phyloP scores from a whole-genome alignment of 2,329 filamentous ascomycete genomes.

The Aphanoascus verrucosus region DNA sequence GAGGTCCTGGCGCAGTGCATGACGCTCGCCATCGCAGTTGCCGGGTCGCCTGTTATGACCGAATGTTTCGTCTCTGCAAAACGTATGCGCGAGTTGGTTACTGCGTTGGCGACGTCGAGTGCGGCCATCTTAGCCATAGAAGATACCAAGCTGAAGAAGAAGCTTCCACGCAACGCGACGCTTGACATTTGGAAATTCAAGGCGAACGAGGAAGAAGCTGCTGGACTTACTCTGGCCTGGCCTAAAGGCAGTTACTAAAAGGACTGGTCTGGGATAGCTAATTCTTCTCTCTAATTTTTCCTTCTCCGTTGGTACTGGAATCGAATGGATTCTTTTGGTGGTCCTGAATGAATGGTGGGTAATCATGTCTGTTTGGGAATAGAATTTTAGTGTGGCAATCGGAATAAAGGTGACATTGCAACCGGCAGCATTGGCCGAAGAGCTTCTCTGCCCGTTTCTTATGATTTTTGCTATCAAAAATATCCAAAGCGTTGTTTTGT shows the following conservation, averaged over 20 bases:
- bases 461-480: neutral
- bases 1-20: conserved; percentile 74
- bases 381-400: neutral
- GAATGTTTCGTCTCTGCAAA: conserved; percentile 52
- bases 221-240: conserved; percentile 4
- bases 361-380: neutral
- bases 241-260: conserved; percentile 1
- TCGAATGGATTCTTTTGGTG: neutral
- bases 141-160: conserved; percentile 28
- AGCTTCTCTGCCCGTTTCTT: neutral
- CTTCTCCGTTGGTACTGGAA: neutral
- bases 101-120: conserved; percentile 65
- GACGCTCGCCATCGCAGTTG: conserved; percentile 72
- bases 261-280: neutral
- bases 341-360: neutral
- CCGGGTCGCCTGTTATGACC: conserved; percentile 56
- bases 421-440: neutral
- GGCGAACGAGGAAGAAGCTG: conserved; percentile 14
- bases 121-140: conserved; percentile 47
- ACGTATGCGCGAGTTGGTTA: conserved; percentile 64
- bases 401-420: neutral
- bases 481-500: too few species aligned
- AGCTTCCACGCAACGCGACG: conserved; percentile 26
- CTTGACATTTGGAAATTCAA: conserved; percentile 24
- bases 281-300: neutral